These are phyloP conservation scores for Coniochaeta sp. DNA, from an alignment of 2,329 filamentous ascomycete species.

Conservation along the genomic window DNA sequence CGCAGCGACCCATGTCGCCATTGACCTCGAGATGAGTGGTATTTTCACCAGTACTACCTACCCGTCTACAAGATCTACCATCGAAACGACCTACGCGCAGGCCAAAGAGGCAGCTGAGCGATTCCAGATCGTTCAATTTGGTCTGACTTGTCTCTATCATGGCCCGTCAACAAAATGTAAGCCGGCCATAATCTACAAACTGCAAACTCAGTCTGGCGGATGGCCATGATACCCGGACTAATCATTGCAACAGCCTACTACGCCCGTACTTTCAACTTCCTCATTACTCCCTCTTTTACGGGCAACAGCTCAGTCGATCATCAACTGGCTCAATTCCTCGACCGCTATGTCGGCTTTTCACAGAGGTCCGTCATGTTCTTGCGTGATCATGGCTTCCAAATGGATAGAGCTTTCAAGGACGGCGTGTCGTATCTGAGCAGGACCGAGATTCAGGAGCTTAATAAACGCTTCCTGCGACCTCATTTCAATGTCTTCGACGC, in stretches of 20 bases:
- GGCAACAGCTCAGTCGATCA: conserved; percentile 2
- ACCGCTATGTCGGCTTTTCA: conserved; percentile 20
- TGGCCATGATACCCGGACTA: background rate
- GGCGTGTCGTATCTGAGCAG: conserved; percentile 25
- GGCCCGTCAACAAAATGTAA: conserved; percentile 6
- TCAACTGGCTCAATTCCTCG: conserved; percentile 12
- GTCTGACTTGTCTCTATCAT: conserved; percentile 24
- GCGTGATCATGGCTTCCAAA: conserved; percentile 14
- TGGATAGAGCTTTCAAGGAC: conserved; percentile 15
- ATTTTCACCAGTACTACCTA: conserved; percentile 9
- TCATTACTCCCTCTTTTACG: conserved; percentile 21
- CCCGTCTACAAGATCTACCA: conserved; percentile 3
- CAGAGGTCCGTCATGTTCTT: conserved; percentile 22
- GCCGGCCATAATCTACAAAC: background rate
- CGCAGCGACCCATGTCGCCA: conserved; percentile 20
- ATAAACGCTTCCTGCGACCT: conserved; percentile 6
- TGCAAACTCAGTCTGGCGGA: background rate
- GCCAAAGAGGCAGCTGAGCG: conserved; percentile 19
- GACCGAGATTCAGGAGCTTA: conserved; percentile 10
- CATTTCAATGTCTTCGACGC: background rate
- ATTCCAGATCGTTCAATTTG: conserved; percentile 27
- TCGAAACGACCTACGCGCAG: conserved; percentile 18
- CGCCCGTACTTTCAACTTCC: conserved; percentile 21
- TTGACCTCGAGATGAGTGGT: conserved; percentile 32
- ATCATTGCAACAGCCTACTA: conserved; percentile 9